Conservation (phyloP, 75 land plant species). For the Pseudotsuga menziesii region DNA sequence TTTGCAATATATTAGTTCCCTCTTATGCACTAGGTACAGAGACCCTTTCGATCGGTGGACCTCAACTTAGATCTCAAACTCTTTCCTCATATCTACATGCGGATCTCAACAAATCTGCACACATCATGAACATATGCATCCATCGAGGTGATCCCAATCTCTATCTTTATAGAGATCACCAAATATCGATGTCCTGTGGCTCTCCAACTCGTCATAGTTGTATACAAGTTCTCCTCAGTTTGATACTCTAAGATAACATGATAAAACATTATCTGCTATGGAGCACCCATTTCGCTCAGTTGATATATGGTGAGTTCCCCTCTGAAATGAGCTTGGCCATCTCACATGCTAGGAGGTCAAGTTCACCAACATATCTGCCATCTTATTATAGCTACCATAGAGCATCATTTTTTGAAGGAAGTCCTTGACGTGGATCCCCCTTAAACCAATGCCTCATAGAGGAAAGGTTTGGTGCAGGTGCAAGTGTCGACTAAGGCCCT, state of each 20-base stretch:
- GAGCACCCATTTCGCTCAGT: conserved; percentile 65
- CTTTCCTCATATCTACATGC: too few species aligned
- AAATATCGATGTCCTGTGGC: too few species aligned
- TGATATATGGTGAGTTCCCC: conserved; percentile 68
- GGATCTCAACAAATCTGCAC: too few species aligned
- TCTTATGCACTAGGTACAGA: too few species aligned
- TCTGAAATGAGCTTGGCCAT: conserved; percentile 71
- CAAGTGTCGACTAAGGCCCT: conserved; percentile 63
- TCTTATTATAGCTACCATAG: conserved; percentile 87
- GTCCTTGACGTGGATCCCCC: conserved; percentile 61
- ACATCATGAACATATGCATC: too few species aligned
- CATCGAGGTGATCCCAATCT: too few species aligned
- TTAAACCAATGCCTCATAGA: conserved; percentile 40
- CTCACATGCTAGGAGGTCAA: conserved; percentile 76
- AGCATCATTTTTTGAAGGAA: conserved; percentile 72
- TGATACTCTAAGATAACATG: conserved; percentile 90
- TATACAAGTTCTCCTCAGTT: conserved; percentile 97
- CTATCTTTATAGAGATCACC: too few species aligned
- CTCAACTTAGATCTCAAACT: too few species aligned
- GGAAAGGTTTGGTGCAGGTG: conserved; percentile 79
- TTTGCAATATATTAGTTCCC: too few species aligned
- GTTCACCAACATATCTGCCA: conserved; percentile 88
- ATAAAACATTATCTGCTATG: conserved; percentile 74
- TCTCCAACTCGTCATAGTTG: conserved; percentile 72
- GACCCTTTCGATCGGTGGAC: too few species aligned